A percentile compares a stretch with the other conserved stretches of the same genome.
Conservation (phyloP, 2,329 filamentous ascomycete species). For the Aspergillus texensis region DNA sequence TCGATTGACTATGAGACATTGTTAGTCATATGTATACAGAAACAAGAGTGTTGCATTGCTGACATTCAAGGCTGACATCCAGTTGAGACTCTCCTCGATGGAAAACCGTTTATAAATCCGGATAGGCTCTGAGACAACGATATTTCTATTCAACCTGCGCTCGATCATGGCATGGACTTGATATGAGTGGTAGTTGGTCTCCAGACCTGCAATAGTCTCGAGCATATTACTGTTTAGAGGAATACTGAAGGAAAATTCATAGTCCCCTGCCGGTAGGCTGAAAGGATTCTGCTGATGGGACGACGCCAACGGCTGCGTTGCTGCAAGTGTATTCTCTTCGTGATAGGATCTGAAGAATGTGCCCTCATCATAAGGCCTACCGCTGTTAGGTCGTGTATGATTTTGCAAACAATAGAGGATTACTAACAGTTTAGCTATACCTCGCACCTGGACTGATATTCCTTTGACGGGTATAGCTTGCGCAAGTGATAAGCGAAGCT, state of each 20-base stretch:
- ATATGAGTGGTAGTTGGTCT: constrained; percentile 23
- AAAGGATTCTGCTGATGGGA: constrained; percentile 21
- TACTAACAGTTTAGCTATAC: constrained; percentile 20
- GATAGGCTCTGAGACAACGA: constrained; percentile 19
- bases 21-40: not conserved
- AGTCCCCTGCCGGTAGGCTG: constrained; percentile 19
- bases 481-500: constrained; percentile 13
- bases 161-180: constrained; percentile 17
- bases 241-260: constrained; percentile 25
- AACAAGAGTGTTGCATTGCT: not conserved
- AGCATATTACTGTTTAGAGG: constrained; percentile 13
- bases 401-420: not conserved
- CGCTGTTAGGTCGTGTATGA: not conserved
- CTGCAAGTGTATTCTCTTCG: constrained; percentile 18
- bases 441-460: constrained; percentile 20
- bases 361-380: constrained; percentile 3
- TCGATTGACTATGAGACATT: constrained; percentile 11
- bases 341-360: constrained; percentile 6
- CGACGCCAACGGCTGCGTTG: constrained; percentile 17
- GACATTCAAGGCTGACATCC: constrained; percentile 9
- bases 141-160: constrained; percentile 17
- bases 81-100: constrained; percentile 3
- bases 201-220: constrained; percentile 15
- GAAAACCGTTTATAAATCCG: constrained; percentile 17
- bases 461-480: constrained; percentile 13